Evolutionary conservation across 208 protist genomes (phyloP).

Genomic region (Acanthamoeba castellanii): DNA sequence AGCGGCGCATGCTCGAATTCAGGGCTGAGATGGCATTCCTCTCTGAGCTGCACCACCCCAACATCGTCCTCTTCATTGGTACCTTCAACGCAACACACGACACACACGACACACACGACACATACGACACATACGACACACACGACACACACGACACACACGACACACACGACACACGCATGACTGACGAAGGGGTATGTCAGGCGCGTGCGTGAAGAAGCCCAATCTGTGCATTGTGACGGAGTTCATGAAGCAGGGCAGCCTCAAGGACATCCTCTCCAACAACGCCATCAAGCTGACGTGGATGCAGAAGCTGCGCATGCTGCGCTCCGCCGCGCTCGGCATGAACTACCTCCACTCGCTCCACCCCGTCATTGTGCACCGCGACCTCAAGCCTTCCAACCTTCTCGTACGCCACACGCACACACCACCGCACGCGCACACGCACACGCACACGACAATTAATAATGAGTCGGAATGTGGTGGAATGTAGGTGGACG

Average conservation of each 20-base stretch:
- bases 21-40: conserved; percentile 52
- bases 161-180: too few relatives aligned
- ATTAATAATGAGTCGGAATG: conserved; percentile 84
- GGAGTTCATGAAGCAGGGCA: too few relatives aligned
- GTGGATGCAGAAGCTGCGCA: conserved; percentile 66
- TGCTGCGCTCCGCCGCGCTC: conserved; percentile 67
- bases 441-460: too few relatives aligned
- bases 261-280: conserved; percentile 32
- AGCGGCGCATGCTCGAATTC: conserved; percentile 19
- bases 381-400: too few relatives aligned
- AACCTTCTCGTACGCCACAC: conserved; percentile 80
- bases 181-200: too few relatives aligned
- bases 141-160: too few relatives aligned
- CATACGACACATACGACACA: too few relatives aligned
- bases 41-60: conserved; percentile 41
- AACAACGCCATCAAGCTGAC: conserved; percentile 64
- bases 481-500: conserved; percentile 83
- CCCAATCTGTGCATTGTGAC: too few relatives aligned
- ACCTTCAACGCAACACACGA: background rate
- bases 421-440: conserved; percentile 79
- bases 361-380: too few relatives aligned
- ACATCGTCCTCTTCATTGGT: conserved; percentile 56
- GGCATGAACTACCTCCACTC: too few relatives aligned
- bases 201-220: too few relatives aligned
- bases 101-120: background rate